Conservation (phyloP, 441 rosid genomes). For the Caryocar brasiliense region DNA sequence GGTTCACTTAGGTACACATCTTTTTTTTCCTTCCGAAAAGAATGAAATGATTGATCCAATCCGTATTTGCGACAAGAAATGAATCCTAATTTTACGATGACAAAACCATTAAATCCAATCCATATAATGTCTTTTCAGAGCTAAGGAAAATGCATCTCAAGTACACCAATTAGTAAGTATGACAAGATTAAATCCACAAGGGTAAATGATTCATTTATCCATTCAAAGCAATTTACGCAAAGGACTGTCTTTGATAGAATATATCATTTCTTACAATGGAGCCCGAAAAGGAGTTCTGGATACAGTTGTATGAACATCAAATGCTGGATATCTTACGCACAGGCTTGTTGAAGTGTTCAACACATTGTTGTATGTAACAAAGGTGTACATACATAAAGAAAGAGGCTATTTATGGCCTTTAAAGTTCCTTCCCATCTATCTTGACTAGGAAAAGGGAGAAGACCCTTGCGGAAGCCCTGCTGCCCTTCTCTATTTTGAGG, state of each 20-base stretch:
- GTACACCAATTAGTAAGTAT: neutral
- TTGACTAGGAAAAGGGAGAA: too few relatives aligned
- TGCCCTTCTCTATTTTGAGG: too few relatives aligned
- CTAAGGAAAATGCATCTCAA: conserved; percentile 4
- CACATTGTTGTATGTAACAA: too few relatives aligned
- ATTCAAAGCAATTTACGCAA: neutral
- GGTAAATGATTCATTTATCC: neutral
- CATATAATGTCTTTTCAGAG: neutral
- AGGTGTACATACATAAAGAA: too few relatives aligned
- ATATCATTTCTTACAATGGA: neutral
- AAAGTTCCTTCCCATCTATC: too few relatives aligned
- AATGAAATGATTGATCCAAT: too few relatives aligned
- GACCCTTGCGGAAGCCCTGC: too few relatives aligned
- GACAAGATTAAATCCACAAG: neutral
- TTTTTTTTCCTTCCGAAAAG: too few relatives aligned
- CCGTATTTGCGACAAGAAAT: neutral
- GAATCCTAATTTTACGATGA: neutral
- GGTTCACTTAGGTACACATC: too few relatives aligned
- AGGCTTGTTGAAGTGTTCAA: too few relatives aligned
- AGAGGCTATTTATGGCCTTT: too few relatives aligned
- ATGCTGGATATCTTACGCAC: too few relatives aligned
- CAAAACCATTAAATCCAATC: neutral
- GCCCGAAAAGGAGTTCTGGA: neutral
- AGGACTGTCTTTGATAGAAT: conserved; percentile 1
- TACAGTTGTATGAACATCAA: neutral